Percentiles rank a stretch among this genome's conserved stretches.
These are phyloP conservation scores for Quercus engelmannii DNA, from an alignment of 306 rosid species.

Conservation along the genomic window DNA sequence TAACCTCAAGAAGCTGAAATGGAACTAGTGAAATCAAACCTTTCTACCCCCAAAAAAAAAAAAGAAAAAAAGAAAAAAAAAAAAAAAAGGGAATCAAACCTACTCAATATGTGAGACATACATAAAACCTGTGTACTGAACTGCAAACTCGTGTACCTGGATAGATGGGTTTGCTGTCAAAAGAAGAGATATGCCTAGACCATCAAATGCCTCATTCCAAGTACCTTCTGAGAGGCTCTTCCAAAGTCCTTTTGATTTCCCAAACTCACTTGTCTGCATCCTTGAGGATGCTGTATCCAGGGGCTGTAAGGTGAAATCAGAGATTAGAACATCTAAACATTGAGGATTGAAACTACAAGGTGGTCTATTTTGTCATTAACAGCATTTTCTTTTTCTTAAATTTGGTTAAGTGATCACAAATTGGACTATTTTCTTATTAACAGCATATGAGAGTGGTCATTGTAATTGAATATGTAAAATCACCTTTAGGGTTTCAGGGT, in stretches of 20 bases:
- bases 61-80: too few relatives aligned
- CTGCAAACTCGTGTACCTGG: constrained; percentile 48
- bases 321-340: constrained; percentile 17
- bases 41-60: too few relatives aligned
- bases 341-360: background rate
- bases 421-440: background rate
- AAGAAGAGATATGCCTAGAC: constrained; percentile 89
- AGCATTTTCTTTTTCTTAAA: background rate
- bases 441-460: background rate
- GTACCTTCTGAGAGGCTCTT: constrained; percentile 79
- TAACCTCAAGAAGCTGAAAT: background rate
- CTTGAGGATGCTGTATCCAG: constrained; percentile 84
- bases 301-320: constrained; percentile 55
- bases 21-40: background rate
- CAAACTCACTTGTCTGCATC: constrained; percentile 98
- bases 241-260: constrained; percentile 92
- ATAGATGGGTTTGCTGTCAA: constrained; percentile 92
- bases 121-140: background rate
- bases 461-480: background rate
- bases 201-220: constrained; percentile 85
- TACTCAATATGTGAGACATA: constrained; percentile 14
- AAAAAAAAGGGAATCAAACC: too few relatives aligned
- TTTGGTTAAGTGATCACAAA: background rate
- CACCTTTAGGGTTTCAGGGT: background rate
- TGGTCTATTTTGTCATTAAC: background rate